phyloP scores from a whole-genome alignment of 768 basidiomycete species.

The Daedaleopsis sinensis region DNA sequence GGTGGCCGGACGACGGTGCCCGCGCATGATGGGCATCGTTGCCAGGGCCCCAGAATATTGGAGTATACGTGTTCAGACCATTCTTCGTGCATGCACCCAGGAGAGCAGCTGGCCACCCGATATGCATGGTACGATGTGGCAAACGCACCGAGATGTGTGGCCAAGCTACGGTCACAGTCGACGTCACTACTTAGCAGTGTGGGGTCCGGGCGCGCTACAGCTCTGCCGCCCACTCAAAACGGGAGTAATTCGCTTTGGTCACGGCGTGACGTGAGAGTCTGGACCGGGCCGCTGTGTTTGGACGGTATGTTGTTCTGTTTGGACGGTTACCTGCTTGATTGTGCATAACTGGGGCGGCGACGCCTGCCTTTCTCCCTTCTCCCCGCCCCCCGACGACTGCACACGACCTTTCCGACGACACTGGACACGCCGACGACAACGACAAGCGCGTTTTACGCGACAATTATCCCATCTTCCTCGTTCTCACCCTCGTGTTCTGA shows the following conservation, averaged over 20 bases:
- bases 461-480: constrained; percentile 11
- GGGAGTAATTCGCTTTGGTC: not conserved
- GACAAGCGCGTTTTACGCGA: constrained; percentile 20
- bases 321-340: constrained; percentile 7
- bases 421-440: constrained; percentile 10
- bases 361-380: not conserved
- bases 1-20: too few species aligned
- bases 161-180: too few species aligned
- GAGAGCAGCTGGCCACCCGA: too few species aligned
- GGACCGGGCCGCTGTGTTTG: constrained; percentile 9
- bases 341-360: constrained; percentile 19
- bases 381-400: constrained; percentile 5
- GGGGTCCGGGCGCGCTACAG: not conserved
- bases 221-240: too few species aligned
- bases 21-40: too few species aligned
- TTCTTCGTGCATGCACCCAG: too few species aligned
- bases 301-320: constrained; percentile 1
- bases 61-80: too few species aligned
- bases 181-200: not conserved
- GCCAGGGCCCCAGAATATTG: too few species aligned
- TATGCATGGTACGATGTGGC: too few species aligned
- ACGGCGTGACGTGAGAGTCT: constrained; percentile 15
- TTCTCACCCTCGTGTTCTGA: constrained; percentile 25
- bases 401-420: constrained; percentile 13
- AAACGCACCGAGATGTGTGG: too few species aligned